Conservation (phyloP, 768 basidiomycete species). For the Termitomyces bulborhizus region DNA sequence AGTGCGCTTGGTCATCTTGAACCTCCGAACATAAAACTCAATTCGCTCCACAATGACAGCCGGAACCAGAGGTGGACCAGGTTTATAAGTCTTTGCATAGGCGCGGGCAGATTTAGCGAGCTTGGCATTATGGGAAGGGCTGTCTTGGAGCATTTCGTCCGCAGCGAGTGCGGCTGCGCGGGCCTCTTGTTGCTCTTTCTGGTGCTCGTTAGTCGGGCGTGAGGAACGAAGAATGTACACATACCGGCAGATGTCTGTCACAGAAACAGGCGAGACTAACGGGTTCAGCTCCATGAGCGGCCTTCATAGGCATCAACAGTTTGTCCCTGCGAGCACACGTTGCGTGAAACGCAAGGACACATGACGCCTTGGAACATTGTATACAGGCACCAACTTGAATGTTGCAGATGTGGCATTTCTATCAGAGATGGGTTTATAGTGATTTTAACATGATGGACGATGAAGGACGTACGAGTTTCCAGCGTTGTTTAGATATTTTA, state of each 20-base stretch:
- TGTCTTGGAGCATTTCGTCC: slow-evolving; percentile 39
- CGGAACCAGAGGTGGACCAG: slow-evolving; percentile 90
- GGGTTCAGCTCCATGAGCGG: slow-evolving; percentile 60
- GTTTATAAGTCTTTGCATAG: slow-evolving; percentile 87
- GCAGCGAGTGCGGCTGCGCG: slow-evolving; percentile 50
- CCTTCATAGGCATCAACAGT: slow-evolving; percentile 83
- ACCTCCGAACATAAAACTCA: slow-evolving; percentile 61
- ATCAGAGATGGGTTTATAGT: not conserved
- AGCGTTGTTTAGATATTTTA: slow-evolving; percentile 80
- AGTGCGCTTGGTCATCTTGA: slow-evolving; percentile 66
- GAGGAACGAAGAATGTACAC: slow-evolving; percentile 17
- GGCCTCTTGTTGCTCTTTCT: slow-evolving; percentile 68
- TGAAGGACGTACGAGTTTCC: slow-evolving; percentile 74
- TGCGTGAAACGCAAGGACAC: slow-evolving; percentile 90
- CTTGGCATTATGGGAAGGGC: slow-evolving; percentile 32
- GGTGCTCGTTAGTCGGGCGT: not conserved
- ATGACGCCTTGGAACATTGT: slow-evolving; percentile 65
- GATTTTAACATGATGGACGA: not conserved
- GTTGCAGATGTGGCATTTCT: slow-evolving; percentile 47
- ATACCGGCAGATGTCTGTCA: slow-evolving; percentile 85
- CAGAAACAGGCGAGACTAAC: slow-evolving; percentile 74
- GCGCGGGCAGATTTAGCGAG: slow-evolving; percentile 80
- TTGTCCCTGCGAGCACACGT: slow-evolving; percentile 90
- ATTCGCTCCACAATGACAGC: slow-evolving; percentile 78
- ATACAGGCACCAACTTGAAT: slow-evolving; percentile 78